phyloP scores from a whole-genome alignment of 768 basidiomycete genomes.

The Lactarius hatsudake region DNA sequence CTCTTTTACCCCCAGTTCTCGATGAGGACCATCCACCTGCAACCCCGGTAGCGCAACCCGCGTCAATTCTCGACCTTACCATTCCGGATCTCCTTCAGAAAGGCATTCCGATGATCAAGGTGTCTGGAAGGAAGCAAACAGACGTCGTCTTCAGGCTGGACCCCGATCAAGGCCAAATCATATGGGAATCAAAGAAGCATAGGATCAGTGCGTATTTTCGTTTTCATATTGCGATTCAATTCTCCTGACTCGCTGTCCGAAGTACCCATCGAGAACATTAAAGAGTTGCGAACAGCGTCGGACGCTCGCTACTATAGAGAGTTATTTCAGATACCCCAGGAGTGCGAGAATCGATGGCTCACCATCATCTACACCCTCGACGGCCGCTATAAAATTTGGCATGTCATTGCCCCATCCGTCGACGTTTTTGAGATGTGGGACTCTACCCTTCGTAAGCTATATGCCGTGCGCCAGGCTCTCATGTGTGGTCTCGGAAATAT shows the following conservation, averaged over 20 bases:
- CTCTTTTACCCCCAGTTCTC: neutral
- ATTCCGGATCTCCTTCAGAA: slow-evolving; percentile 58
- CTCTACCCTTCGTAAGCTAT: slow-evolving; percentile 58
- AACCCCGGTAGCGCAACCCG: neutral
- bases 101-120: slow-evolving; percentile 78
- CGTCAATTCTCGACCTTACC: slow-evolving; percentile 38
- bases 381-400: slow-evolving; percentile 79
- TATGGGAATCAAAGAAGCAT: slow-evolving; percentile 71
- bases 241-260: slow-evolving; percentile 10
- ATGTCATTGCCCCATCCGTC: slow-evolving; percentile 69
- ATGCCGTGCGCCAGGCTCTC: slow-evolving; percentile 63
- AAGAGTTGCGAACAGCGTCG: slow-evolving; percentile 75
- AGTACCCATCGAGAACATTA: slow-evolving; percentile 87
- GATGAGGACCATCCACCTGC: neutral
- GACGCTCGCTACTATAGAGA: slow-evolving; percentile 70
- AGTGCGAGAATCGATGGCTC: slow-evolving; percentile 73
- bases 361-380: slow-evolving; percentile 80
- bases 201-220: slow-evolving; percentile 52
- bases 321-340: slow-evolving; percentile 60
- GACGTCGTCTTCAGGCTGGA: slow-evolving; percentile 68
- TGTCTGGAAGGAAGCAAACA: slow-evolving; percentile 75
- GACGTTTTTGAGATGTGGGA: slow-evolving; percentile 66
- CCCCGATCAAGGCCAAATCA: slow-evolving; percentile 75
- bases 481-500: slow-evolving; percentile 64
- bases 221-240: neutral